Conservation (phyloP, 108 stramenopile species). For the Fragilaria radians region DNA sequence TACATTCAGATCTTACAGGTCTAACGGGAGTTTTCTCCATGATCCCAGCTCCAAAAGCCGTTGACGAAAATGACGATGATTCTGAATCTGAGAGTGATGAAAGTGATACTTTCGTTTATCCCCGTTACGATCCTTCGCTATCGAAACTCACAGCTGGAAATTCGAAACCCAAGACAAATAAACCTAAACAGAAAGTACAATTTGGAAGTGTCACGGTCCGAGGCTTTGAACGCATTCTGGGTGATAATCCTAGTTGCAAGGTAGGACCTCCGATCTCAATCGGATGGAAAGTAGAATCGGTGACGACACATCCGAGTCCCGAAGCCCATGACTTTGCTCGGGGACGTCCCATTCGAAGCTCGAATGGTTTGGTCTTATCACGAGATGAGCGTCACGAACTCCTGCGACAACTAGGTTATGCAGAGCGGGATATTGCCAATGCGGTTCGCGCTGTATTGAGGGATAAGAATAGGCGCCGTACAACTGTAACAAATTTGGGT, state of each 20-base stretch:
- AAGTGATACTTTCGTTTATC: neutral
- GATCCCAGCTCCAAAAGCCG: neutral
- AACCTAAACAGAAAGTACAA: neutral
- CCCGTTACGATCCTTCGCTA: neutral
- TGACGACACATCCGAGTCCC: neutral
- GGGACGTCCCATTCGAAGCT: neutral
- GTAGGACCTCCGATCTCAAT: conserved; percentile 35
- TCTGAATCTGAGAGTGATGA: neutral
- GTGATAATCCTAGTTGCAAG: conserved; percentile 44
- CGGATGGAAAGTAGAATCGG: conserved; percentile 28
- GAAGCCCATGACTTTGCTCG: conserved; percentile 2
- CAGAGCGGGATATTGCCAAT: conserved; percentile 30
- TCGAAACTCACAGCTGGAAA: neutral
- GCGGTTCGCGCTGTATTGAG: conserved; percentile 37
- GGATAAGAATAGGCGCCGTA: conserved; percentile 46
- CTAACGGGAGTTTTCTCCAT: neutral
- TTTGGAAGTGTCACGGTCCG: conserved; percentile 29
- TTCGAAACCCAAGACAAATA: neutral
- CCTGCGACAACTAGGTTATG: conserved; percentile 39
- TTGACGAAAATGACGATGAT: neutral
- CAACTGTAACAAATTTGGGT: conserved; percentile 51
- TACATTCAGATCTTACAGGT: neutral
- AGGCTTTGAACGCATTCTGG: conserved; percentile 27
- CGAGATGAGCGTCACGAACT: conserved; percentile 47
- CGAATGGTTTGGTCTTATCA: conserved; percentile 10